phyloP scores from a whole-genome alignment of 441 rosid genomes.

The Sinapis alba region DNA sequence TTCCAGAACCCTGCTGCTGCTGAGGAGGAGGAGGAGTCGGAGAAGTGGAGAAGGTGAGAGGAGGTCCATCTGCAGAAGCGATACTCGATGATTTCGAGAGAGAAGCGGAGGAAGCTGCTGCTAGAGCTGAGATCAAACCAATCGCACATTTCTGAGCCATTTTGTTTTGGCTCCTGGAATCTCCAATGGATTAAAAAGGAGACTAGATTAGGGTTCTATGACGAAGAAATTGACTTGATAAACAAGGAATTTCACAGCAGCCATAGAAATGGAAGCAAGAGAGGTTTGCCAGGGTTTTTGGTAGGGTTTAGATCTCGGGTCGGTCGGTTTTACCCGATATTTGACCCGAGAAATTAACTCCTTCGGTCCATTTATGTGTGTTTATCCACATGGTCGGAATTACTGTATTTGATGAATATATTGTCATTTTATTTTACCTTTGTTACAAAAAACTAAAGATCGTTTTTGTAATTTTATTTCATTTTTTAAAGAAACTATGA shows the following conservation, averaged over 20 bases:
- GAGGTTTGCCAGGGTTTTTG: constrained; percentile 42
- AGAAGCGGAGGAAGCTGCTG: constrained; percentile 61
- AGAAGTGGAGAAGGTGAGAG: constrained; percentile 47
- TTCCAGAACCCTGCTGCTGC: constrained; percentile 37
- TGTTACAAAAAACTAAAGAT: no score
- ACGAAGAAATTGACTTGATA: constrained; percentile 33
- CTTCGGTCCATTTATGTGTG: not conserved
- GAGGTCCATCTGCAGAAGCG: constrained; percentile 56
- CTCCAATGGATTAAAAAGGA: not conserved
- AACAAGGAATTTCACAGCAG: constrained; percentile 34
- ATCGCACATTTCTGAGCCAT: constrained; percentile 60
- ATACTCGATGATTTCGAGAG: constrained; percentile 40
- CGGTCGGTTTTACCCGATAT: constrained; percentile 5
- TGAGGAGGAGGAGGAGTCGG: constrained; percentile 39
- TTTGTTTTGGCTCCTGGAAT: not conserved
- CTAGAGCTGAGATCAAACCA: constrained; percentile 61
- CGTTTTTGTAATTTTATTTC: no score
- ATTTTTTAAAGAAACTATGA: no score
- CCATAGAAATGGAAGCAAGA: constrained; percentile 18
- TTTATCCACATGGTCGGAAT: no score
- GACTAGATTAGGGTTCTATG: not conserved
- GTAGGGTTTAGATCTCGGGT: constrained; percentile 53
- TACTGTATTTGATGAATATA: no score
- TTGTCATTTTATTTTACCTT: no score
- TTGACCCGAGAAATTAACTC: constrained; percentile 1